phyloP scores from a whole-genome alignment of 805 yeast species.

The Cyberlindnera mississippiensis region DNA sequence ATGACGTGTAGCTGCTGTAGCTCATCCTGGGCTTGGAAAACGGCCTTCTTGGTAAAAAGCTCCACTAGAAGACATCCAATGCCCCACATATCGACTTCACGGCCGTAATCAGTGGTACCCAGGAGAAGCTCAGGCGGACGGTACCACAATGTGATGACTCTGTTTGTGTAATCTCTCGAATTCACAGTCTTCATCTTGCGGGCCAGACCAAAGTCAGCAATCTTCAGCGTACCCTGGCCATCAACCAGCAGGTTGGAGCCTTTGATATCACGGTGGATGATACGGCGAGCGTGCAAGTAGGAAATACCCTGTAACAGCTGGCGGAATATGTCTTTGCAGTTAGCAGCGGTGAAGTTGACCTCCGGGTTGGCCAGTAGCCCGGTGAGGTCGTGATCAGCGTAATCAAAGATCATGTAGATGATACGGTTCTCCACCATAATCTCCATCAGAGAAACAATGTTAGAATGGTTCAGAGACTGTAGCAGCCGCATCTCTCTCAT shows the following conservation, averaged over 20 bases:
- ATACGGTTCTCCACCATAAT: too few relatives aligned
- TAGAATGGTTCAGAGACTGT: constrained; percentile 79
- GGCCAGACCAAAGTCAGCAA: constrained; percentile 76
- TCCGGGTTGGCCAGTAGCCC: too few relatives aligned
- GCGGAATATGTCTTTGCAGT: too few relatives aligned
- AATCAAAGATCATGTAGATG: constrained; percentile 76
- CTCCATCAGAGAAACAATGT: constrained; percentile 87
- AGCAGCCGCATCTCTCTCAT: constrained; percentile 80
- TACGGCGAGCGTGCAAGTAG: constrained; percentile 69
- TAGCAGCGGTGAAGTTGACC: constrained; percentile 71
- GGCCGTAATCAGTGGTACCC: too few relatives aligned
- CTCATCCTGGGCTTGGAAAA: constrained; percentile 87
- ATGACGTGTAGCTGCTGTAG: constrained; percentile 96
- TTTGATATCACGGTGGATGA: constrained; percentile 83
- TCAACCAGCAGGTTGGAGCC: constrained; percentile 85
- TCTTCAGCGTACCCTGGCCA: constrained; percentile 75
- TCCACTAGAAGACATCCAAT: constrained; percentile 92
- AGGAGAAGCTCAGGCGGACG: too few relatives aligned
- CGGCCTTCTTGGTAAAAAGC: constrained; percentile 98
- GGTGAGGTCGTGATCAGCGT: too few relatives aligned
- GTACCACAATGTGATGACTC: constrained; percentile 93
- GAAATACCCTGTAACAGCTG: constrained; percentile 74
- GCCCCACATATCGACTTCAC: constrained; percentile 97
- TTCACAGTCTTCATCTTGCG: too few relatives aligned
- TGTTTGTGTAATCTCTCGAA: too few relatives aligned